Conservation (phyloP, 345 rosid genomes). For the Salix arbutifolia region DNA sequence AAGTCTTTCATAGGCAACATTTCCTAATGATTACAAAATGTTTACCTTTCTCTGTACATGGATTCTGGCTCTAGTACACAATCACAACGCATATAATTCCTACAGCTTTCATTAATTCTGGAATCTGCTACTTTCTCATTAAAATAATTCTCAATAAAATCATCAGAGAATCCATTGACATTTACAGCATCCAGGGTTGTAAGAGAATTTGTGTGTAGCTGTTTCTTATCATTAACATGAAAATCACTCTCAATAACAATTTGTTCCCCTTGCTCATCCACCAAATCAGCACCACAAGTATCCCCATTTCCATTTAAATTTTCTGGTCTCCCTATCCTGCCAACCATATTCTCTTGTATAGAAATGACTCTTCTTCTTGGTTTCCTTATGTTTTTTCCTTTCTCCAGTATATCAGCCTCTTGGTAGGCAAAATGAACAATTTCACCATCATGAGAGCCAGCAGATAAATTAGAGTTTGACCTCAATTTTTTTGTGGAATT, state of each 20-base stretch:
- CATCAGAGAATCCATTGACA: slow-evolving; percentile 33
- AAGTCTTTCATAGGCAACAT: not conserved
- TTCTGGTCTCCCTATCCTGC: slow-evolving; percentile 31
- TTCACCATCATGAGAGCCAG: slow-evolving; percentile 37
- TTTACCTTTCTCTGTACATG: slow-evolving; percentile 52
- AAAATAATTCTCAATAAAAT: slow-evolving; percentile 60
- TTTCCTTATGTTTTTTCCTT: slow-evolving; percentile 51
- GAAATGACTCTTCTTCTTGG: slow-evolving; percentile 53
- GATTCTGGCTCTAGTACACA: slow-evolving; percentile 65
- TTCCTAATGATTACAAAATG: not conserved
- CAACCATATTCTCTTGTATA: slow-evolving; percentile 31
- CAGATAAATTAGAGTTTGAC: slow-evolving; percentile 22
- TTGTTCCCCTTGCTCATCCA: slow-evolving; percentile 17
- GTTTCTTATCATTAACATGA: slow-evolving; percentile 24
- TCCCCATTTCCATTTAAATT: slow-evolving; percentile 34
- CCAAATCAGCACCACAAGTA: slow-evolving; percentile 28
- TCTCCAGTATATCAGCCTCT: slow-evolving; percentile 45
- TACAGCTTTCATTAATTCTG: slow-evolving; percentile 55
- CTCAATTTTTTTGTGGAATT: slow-evolving; percentile 25
- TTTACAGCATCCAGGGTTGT: slow-evolving; percentile 11
- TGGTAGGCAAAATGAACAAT: slow-evolving; percentile 34
- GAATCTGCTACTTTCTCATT: slow-evolving; percentile 52
- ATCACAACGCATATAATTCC: slow-evolving; percentile 51
- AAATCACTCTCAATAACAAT: slow-evolving; percentile 8
- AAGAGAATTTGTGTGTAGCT: slow-evolving; percentile 4